These are phyloP conservation scores for Nowakowskiella sp. DNA, from an alignment of 192 early-diverging fungal species.

Conservation along the genomic window DNA sequence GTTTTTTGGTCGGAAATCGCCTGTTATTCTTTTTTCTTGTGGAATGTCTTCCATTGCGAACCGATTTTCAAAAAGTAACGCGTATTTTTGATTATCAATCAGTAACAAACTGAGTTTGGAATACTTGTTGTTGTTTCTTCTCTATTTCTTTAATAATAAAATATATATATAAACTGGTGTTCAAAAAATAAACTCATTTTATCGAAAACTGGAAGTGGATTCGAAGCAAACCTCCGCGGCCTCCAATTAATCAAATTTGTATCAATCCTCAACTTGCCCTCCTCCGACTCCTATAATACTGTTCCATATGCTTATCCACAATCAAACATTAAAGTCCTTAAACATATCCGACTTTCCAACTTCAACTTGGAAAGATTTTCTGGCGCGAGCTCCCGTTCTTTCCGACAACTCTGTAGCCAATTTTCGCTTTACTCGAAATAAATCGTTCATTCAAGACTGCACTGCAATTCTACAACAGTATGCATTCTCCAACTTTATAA, in stretches of 20 bases:
- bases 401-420: constrained; percentile 84
- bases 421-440: constrained; percentile 59
- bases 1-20: too few relatives aligned
- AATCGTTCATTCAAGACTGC: constrained; percentile 77
- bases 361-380: constrained; percentile 89
- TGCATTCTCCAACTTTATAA: too few relatives aligned
- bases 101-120: too few relatives aligned
- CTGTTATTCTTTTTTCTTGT: too few relatives aligned
- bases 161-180: too few relatives aligned
- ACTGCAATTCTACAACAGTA: constrained; percentile 89
- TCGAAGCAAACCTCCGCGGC: constrained; percentile 74
- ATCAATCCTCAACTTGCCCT: constrained; percentile 76
- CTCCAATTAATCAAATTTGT: constrained; percentile 70
- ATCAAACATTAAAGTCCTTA: constrained; percentile 84
- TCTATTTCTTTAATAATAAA: too few relatives aligned
- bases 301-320: constrained; percentile 75
- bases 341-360: constrained; percentile 79
- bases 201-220: too few relatives aligned
- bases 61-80: too few relatives aligned
- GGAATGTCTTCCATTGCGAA: too few relatives aligned
- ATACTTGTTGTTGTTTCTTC: too few relatives aligned
- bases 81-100: too few relatives aligned
- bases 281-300: constrained; percentile 65
- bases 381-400: constrained; percentile 72
- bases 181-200: too few relatives aligned